Evolutionary conservation across 768 basidiomycete genomes (phyloP), one percentile per base, ranked within the genome.

Genomic region (Dendrothele bispora): DNA sequence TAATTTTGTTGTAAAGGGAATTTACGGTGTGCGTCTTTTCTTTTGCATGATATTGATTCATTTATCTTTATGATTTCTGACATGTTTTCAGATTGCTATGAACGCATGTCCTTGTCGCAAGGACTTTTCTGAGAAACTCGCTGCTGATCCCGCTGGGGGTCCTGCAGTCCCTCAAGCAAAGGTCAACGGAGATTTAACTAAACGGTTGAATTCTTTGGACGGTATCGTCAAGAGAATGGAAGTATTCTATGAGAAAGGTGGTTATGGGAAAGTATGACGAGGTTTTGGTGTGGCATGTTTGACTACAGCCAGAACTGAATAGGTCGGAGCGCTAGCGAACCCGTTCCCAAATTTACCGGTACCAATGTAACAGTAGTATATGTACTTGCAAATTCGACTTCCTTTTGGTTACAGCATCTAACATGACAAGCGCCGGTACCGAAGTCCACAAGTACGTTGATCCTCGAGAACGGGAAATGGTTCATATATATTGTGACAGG

Each of bases 71-170:
- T 24, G 22, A 8, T 21, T 42, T 15, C 32, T 39, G 11, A 46
- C 38, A 44, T 34, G 26, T 22, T 3, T 17, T 41, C 51, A 84
- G 82, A 59, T 82, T 3, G 83, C 83, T 7, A 78, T 84, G 76
- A 83, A 71, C 42, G 81, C 82, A 38, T 75, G 85, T 69, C 75
- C 88, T 2, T 77, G 79, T 54, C 85, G 86, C 30, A 71, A 66
- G 15, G 77, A 78, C 54, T 88, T 90, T 60, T 88, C 84, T 52
- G 65, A 69, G 26, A 85, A 86, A 44, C 75, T 90, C 34, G 77
- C 82, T 7, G 69, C 73, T 4, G 83, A 84, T 50, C 74, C 79
- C 21, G 64, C 72, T 14, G 79, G 83, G 4, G 82, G 78, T 15
- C 53, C 68, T 12, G 49, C 72, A 25, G 70, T 67, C 35, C 53